A percentile compares a stretch with the other conserved stretches of the same genome.
Conservation (phyloP, 2,329 filamentous ascomycete species). For the Ceratocystis cacaofunesta region DNA sequence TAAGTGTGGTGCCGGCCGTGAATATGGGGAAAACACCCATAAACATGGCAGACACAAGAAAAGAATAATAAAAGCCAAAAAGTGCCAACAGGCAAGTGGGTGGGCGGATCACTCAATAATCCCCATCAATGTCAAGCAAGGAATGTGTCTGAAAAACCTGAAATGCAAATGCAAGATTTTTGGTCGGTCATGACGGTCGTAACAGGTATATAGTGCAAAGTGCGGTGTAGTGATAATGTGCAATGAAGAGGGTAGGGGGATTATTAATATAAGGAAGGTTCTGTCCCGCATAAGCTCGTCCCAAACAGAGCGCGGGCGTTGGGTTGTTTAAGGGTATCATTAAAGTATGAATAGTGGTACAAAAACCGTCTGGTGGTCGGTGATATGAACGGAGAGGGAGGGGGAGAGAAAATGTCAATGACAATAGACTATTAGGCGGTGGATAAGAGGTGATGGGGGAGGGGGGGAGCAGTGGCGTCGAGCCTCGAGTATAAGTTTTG, state of each 20-base stretch:
- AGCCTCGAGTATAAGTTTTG: constrained; percentile 10
- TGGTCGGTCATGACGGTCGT: constrained; percentile 17
- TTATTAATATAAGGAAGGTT: constrained; percentile 12
- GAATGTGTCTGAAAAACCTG: constrained; percentile 17
- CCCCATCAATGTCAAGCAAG: constrained; percentile 9
- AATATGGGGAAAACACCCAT: not conserved
- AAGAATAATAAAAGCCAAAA: not conserved
- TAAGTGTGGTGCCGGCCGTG: not conserved
- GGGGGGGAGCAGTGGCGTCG: constrained; percentile 11
- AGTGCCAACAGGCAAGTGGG: not conserved
- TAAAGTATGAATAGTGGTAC: constrained; percentile 10
- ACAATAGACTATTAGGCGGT: not conserved
- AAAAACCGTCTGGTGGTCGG: constrained; percentile 7
- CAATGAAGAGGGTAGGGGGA: not conserved
- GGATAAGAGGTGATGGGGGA: not conserved
- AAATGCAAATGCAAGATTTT: constrained; percentile 16
- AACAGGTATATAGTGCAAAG: constrained; percentile 15
- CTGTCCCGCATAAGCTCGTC: constrained; percentile 11
- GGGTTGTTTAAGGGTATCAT: constrained; percentile 14
- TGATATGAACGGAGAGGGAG: not conserved
- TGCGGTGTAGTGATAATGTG: constrained; percentile 3
- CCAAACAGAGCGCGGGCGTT: constrained; percentile 11
- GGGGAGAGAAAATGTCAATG: not conserved
- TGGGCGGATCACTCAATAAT: constrained; percentile 1
- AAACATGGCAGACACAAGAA: not conserved